These are phyloP conservation scores for Kwoniella bestiolae DNA, from an alignment of 768 basidiomycete genomes.

Conservation along the genomic window DNA sequence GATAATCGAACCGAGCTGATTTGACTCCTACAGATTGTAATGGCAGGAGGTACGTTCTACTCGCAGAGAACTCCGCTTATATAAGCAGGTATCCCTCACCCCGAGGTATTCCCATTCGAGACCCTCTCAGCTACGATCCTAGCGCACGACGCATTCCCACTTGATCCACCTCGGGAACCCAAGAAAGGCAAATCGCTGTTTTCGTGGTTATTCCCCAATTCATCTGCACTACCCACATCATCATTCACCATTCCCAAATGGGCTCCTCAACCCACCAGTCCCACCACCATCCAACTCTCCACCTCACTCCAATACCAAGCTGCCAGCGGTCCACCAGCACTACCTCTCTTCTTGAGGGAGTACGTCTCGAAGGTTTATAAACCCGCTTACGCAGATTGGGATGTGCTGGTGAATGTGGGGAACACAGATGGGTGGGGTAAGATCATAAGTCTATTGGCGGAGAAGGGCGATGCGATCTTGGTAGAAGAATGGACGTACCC, in stretches of 20 bases:
- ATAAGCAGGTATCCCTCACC: slow-evolving; percentile 61
- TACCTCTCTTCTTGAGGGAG: slow-evolving; percentile 66
- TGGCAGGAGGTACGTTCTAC: slow-evolving; percentile 66
- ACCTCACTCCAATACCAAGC: slow-evolving; percentile 72
- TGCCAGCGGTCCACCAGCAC: slow-evolving; percentile 65
- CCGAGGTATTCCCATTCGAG: slow-evolving; percentile 68
- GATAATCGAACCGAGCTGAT: slow-evolving; percentile 60
- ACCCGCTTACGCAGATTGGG: slow-evolving; percentile 67
- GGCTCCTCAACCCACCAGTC: slow-evolving; percentile 59
- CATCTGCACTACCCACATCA: slow-evolving; percentile 59
- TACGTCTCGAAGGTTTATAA: slow-evolving; percentile 63
- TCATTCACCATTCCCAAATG: slow-evolving; percentile 69
- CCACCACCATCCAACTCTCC: slow-evolving; percentile 65
- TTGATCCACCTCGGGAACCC: slow-evolving; percentile 55
- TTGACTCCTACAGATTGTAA: slow-evolving; percentile 57
- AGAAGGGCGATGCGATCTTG: slow-evolving; percentile 58
- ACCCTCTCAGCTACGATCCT: slow-evolving; percentile 66
- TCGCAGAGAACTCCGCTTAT: not conserved
- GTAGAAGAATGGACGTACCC: slow-evolving; percentile 71
- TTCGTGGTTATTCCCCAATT: slow-evolving; percentile 48
- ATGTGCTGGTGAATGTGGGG: slow-evolving; percentile 60
- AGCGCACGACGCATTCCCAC: slow-evolving; percentile 63
- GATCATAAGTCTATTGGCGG: slow-evolving; percentile 64
- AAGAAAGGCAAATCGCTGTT: slow-evolving; percentile 44
- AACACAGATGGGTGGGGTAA: slow-evolving; percentile 64